Evolutionary conservation across 768 basidiomycete genomes (phyloP), one percentile per base, ranked within the genome.

Genomic region (Boletus subparvulus): DNA sequence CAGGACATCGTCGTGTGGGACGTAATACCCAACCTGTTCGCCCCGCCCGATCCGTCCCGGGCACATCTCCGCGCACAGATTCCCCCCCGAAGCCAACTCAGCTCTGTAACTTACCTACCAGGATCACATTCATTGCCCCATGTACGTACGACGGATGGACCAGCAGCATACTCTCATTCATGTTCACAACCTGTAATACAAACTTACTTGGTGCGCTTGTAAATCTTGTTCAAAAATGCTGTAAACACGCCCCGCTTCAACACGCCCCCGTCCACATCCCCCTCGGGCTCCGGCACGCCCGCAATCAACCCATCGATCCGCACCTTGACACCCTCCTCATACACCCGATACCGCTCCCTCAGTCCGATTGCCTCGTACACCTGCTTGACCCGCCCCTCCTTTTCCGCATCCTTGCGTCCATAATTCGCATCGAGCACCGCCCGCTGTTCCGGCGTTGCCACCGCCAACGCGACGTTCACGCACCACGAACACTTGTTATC

Each of bases 401-500:
- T 72, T 13, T 60, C 77, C 62, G 67, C 64, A 68, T 72, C 68
- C 62, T 87, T 88, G 45, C 74, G 74, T 8, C 87, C 86, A 66
- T 90, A 89, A 70, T 85, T 84, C 21, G 76, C 80, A 65, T 87
- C 85, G n/a, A 88, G 76, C 26, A 84, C 69, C 28, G 70, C 70
- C 36, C 83, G 80, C 69, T 88, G 87, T n/a, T 67, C 79, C 0
- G 83, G 75, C 5, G 74, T 77, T 2, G 80, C 84, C 41, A 77
- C 69, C 17, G 74, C 71, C 55, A 98, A 79, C 30, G 94, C 97
- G 21, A 84, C 86, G 75, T 97, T 98, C 72, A 98, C 80, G 64
- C 88, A 87, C 97, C 96, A 99, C 17, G 89, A 90, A 74, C 96
- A 98, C 77, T 99, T 99, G 84, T 98, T 98, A 75, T 99, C 96